These are phyloP conservation scores for Dendrobium officinale DNA, from an alignment of 106 monocot genomes.

Conservation along the genomic window DNA sequence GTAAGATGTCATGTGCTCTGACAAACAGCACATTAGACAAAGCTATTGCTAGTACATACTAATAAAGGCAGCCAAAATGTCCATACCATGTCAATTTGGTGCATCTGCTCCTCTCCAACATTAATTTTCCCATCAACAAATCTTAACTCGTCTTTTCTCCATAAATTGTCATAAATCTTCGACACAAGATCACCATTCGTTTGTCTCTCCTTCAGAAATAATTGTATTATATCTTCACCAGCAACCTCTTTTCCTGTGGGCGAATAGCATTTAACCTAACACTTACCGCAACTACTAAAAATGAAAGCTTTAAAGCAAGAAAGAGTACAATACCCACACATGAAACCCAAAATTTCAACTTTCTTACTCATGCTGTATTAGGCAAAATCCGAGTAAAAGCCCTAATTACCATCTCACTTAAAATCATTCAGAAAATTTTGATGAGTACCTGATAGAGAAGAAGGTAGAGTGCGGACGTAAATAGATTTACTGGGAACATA, in stretches of 20 bases:
- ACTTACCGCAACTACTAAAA: not conserved
- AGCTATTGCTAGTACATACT: too few species aligned
- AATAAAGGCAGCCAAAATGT: not conserved
- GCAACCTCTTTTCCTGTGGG: conserved; percentile 32
- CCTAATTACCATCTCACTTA: too few species aligned
- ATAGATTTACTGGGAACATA: not conserved
- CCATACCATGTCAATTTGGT: conserved; percentile 22
- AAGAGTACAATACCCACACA: not conserved
- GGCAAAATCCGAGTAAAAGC: not conserved
- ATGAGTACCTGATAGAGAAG: not conserved
- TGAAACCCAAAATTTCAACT: not conserved
- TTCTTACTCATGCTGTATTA: not conserved
- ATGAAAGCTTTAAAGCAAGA: not conserved
- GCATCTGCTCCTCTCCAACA: conserved; percentile 13
- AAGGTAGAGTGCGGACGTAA: not conserved
- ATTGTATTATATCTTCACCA: conserved; percentile 45
- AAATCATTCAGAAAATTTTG: too few species aligned
- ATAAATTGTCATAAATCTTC: conserved; percentile 54
- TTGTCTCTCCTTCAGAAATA: conserved; percentile 65
- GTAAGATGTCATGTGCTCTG: too few species aligned
- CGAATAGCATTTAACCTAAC: not conserved
- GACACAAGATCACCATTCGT: conserved; percentile 67
- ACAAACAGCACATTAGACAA: too few species aligned
- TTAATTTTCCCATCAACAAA: conserved; percentile 24
- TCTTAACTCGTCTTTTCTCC: conserved; percentile 30